These are phyloP conservation scores for Mesembryanthemum crystallinum DNA, from an alignment of 148 eudicot species.

Conservation along the genomic window DNA sequence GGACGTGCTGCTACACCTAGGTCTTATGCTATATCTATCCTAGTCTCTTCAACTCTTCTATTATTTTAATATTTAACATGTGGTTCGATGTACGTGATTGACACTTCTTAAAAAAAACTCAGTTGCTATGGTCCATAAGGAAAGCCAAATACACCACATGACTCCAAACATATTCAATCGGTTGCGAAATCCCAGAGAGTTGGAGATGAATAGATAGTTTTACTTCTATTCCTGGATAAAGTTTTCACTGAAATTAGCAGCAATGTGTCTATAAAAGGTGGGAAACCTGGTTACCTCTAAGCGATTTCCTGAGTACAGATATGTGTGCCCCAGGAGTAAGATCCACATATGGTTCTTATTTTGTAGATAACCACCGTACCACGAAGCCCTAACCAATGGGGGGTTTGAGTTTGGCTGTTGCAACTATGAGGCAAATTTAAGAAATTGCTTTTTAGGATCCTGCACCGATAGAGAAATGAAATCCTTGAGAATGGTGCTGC, in stretches of 20 bases:
- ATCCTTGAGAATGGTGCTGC: not conserved
- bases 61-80: too few relatives aligned
- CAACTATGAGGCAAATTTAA: not conserved
- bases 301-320: not conserved
- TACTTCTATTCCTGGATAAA: not conserved
- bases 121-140: too few relatives aligned
- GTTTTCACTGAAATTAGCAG: not conserved
- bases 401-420: not conserved
- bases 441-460: not conserved
- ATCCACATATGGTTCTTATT: not conserved
- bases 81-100: not conserved
- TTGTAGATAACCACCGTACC: not conserved
- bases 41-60: not conserved
- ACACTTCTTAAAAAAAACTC: too few relatives aligned
- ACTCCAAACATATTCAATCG: too few relatives aligned
- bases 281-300: not conserved
- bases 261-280: not conserved
- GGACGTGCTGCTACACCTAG: constrained; percentile 91
- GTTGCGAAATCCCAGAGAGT: too few relatives aligned
- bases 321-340: not conserved
- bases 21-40: constrained; percentile 39
- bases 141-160: too few relatives aligned
- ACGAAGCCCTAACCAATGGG: not conserved
- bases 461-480: not conserved
- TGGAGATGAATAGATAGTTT: too few relatives aligned